Evolutionary conservation across 768 basidiomycete genomes (phyloP).

Genomic region (Boletus sp.): DNA sequence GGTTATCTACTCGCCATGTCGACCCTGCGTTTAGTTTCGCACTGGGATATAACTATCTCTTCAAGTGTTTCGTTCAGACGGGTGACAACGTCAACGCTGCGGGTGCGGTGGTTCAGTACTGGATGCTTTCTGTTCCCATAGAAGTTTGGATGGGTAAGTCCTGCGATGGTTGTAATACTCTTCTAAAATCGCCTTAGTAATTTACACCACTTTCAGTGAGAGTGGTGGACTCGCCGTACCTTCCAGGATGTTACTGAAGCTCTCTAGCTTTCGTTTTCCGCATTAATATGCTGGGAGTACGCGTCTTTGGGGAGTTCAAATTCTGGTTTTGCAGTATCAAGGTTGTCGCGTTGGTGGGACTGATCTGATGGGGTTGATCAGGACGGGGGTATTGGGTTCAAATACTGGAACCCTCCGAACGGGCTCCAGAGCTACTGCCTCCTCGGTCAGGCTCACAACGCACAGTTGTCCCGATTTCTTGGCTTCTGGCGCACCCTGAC

Average conservation of each 20-base stretch:
- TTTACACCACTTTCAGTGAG: slow-evolving; percentile 57
- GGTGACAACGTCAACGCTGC: slow-evolving; percentile 66
- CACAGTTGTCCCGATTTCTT: slow-evolving; percentile 33
- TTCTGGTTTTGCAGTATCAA: slow-evolving; percentile 51
- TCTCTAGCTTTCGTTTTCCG: slow-evolving; percentile 46
- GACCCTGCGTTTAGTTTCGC: slow-evolving; percentile 70
- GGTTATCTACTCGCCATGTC: slow-evolving; percentile 61
- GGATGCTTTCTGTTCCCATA: slow-evolving; percentile 44
- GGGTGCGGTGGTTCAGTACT: slow-evolving; percentile 50
- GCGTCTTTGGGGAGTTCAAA: slow-evolving; percentile 56
- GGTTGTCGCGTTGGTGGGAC: slow-evolving; percentile 41
- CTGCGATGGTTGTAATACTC: not conserved
- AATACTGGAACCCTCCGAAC: slow-evolving; percentile 39
- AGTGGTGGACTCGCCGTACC: slow-evolving; percentile 7
- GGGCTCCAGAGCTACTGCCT: slow-evolving; percentile 23
- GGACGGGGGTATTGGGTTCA: slow-evolving; percentile 42
- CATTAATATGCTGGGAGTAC: slow-evolving; percentile 59
- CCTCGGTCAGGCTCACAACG: slow-evolving; percentile 32
- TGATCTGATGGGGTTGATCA: slow-evolving; percentile 46
- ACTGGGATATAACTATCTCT: slow-evolving; percentile 44
- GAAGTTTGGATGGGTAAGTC: slow-evolving; percentile 55
- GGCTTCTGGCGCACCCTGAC: slow-evolving; percentile 33
- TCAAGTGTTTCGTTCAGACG: slow-evolving; percentile 62
- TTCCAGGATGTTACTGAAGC: not conserved
- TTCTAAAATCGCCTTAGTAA: slow-evolving; percentile 33